phyloP scores from a whole-genome alignment of 2,329 filamentous ascomycete species.

The Pseudogymnoascus sp. region DNA sequence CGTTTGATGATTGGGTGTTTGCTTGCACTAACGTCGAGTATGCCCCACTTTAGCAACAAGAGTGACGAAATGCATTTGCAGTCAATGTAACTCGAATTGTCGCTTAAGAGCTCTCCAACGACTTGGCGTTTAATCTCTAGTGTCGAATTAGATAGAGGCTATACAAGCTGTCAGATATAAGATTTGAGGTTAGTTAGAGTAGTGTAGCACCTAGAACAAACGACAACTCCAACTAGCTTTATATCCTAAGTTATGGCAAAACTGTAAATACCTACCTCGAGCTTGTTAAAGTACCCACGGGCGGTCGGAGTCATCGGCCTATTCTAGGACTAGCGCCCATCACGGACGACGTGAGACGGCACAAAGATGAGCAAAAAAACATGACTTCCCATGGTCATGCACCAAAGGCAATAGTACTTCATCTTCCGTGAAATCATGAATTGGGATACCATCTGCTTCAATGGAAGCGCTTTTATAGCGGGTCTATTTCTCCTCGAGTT shows the following conservation, averaged over 20 bases:
- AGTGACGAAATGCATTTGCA: background rate
- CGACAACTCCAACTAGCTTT: too few relatives aligned
- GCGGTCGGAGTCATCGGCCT: background rate
- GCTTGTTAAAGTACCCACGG: background rate
- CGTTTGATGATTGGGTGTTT: background rate
- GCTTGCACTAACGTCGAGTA: background rate
- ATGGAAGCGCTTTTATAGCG: constrained; percentile 35
- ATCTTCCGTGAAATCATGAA: constrained; percentile 22
- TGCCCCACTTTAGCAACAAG: background rate
- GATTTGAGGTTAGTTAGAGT: too few relatives aligned
- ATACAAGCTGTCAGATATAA: too few relatives aligned
- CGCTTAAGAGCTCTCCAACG: too few relatives aligned
- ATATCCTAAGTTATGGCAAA: background rate
- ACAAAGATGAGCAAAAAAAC: background rate
- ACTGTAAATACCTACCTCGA: background rate
- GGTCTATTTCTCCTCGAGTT: constrained; percentile 43
- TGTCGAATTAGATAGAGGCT: too few relatives aligned
- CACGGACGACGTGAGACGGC: background rate
- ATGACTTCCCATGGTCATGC: background rate
- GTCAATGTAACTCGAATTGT: background rate
- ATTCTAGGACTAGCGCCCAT: background rate
- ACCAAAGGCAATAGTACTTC: constrained; percentile 25
- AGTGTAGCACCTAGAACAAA: background rate
- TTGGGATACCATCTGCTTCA: constrained; percentile 32
- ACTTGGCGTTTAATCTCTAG: too few relatives aligned